Evolutionary conservation across 2,329 filamentous ascomycete species (phyloP).

Genomic region (Knufia fluminis): DNA sequence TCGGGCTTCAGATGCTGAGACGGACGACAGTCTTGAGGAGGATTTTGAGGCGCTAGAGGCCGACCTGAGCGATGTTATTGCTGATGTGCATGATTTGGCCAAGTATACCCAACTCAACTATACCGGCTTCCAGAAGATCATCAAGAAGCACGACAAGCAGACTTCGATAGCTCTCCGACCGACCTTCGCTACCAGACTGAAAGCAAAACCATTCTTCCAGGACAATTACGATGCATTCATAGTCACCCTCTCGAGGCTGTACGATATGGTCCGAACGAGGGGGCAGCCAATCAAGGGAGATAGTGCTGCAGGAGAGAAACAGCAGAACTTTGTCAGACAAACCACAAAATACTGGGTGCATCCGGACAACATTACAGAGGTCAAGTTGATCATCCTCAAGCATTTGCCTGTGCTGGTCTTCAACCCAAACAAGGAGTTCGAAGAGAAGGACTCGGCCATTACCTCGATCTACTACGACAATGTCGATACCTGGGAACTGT

Average conservation of each 20-base stretch:
- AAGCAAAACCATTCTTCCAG: conserved; percentile 96
- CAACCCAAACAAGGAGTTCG: conserved; percentile 94
- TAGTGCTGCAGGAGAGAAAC: conserved; percentile 76
- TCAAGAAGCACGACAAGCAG: conserved; percentile 99
- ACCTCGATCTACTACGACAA: conserved; percentile 99
- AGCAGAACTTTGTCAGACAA: conserved; percentile 92
- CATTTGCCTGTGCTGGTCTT: conserved; percentile 95
- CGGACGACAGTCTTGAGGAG: conserved; percentile 54
- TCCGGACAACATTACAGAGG: conserved; percentile 92
- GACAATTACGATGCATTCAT: conserved; percentile 97
- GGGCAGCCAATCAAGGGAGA: conserved; percentile 91
- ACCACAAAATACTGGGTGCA: conserved; percentile 99
- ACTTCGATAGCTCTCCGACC: conserved; percentile 88
- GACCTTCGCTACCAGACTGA: conserved; percentile 89
- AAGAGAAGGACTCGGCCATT: conserved; percentile 81
- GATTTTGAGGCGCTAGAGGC: conserved; percentile 92
- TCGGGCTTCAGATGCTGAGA: conserved; percentile 35
- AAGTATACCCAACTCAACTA: conserved; percentile 99
- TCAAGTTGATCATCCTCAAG: conserved; percentile 96
- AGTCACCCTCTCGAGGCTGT: conserved; percentile 86
- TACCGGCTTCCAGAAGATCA: conserved; percentile 98
- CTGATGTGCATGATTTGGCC: conserved; percentile 93
- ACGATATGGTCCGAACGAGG: conserved; percentile 85
- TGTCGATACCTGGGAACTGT: conserved; percentile 84
- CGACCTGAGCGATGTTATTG: conserved; percentile 93